Percentiles rank a stretch among this genome's conserved stretches.
Evolutionary conservation across 768 basidiomycete species (phyloP).

Genomic region (Candolleomyces efflorescens): DNA sequence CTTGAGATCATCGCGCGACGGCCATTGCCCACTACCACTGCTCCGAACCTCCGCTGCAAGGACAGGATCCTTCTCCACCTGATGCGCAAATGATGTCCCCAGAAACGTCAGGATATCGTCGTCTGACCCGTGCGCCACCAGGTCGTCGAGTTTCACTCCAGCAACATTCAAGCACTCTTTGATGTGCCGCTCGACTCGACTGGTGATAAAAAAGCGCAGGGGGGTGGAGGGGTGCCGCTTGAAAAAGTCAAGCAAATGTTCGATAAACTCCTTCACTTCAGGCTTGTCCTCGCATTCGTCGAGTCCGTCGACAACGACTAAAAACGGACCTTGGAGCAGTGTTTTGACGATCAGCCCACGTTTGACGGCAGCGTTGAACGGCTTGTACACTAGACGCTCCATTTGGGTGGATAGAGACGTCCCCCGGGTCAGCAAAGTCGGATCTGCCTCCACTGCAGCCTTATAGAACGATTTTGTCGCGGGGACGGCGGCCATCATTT

Average conservation of each 20-base stretch:
- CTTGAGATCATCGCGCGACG: not conserved
- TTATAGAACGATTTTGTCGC: not conserved
- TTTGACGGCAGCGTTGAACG: not conserved
- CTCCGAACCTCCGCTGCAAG: not conserved
- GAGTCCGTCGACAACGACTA: not conserved
- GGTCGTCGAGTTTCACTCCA: not conserved
- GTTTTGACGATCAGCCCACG: not conserved
- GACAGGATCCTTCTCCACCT: not conserved
- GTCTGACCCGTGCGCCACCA: not conserved
- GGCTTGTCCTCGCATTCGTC: not conserved
- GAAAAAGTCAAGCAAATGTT: not conserved
- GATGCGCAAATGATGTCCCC: not conserved
- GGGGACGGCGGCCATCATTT: not conserved
- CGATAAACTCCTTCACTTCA: conserved; percentile 7
- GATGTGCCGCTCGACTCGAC: not conserved
- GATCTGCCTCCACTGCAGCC: not conserved
- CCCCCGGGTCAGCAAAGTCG: not conserved
- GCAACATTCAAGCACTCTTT: not conserved
- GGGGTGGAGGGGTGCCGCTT: not conserved
- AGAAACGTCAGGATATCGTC: not conserved
- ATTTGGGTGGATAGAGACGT: not conserved
- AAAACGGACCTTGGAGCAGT: not conserved
- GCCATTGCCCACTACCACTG: not conserved
- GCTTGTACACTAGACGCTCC: not conserved
- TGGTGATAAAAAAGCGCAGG: not conserved